phyloP scores from a whole-genome alignment of 2,329 filamentous ascomycete species.

The Diplodia sapinea region DNA sequence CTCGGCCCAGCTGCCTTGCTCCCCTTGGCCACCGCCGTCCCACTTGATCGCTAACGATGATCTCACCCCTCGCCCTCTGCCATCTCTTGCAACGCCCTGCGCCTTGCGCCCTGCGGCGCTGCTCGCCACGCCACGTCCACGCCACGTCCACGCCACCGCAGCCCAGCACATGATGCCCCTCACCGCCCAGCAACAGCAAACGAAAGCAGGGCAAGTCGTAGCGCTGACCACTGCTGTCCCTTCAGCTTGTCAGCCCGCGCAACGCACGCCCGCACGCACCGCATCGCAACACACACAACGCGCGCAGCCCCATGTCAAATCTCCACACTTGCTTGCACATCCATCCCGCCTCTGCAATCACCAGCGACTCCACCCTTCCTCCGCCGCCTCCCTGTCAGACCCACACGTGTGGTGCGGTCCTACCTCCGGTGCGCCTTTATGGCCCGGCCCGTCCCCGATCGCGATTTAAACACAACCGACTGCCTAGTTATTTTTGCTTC shows the following conservation, averaged over 20 bases:
- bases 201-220: not conserved
- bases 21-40: not conserved
- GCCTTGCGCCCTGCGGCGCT: not conserved
- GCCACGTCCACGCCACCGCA: too few species aligned
- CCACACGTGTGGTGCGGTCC: conserved; percentile 5
- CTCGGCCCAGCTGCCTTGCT: not conserved
- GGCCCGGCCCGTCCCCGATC: conserved; percentile 25
- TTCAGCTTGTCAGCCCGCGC: not conserved
- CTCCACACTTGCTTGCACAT: not conserved
- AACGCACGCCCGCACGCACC: not conserved
- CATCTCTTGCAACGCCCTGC: not conserved
- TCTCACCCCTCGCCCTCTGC: not conserved
- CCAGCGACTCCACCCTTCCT: not conserved
- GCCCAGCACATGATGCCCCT: not conserved
- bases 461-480: not conserved
- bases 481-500: conserved; percentile 4
- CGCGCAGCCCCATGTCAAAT: not conserved
- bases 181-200: not conserved
- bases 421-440: conserved; percentile 18
- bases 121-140: not conserved
- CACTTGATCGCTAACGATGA: not conserved
- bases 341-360: not conserved
- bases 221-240: not conserved
- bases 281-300: not conserved
- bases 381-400: not conserved